Evolutionary conservation across 2,329 filamentous ascomycete genomes (phyloP).

Genomic region (Penicillium paneum): DNA sequence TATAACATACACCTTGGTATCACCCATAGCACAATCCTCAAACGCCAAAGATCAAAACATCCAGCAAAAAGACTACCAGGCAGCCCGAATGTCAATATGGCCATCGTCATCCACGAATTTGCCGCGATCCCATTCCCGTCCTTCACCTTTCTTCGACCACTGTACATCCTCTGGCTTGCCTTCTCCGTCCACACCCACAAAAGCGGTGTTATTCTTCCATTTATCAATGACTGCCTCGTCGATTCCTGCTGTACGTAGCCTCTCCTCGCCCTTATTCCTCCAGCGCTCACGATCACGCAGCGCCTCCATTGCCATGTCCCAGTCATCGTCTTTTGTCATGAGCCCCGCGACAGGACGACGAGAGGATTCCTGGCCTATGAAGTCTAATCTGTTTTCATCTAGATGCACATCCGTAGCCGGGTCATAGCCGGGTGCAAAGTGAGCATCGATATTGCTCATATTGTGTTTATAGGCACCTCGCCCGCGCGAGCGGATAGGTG

Average conservation of each 20-base stretch:
- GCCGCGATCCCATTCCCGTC: slow-evolving; percentile 53
- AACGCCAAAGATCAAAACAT: slow-evolving; percentile 6
- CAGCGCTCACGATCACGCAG: slow-evolving; percentile 76
- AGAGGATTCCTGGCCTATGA: slow-evolving; percentile 52
- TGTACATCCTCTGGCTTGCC: slow-evolving; percentile 66
- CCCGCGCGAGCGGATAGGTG: slow-evolving; percentile 59
- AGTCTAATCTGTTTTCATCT: slow-evolving; percentile 52
- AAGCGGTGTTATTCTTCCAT: slow-evolving; percentile 63
- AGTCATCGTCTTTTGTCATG: slow-evolving; percentile 60
- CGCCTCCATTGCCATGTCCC: slow-evolving; percentile 76
- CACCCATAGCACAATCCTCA: neutral
- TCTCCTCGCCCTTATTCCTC: slow-evolving; percentile 70
- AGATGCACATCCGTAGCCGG: slow-evolving; percentile 46
- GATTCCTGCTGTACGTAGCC: slow-evolving; percentile 75
- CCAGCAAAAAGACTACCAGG: slow-evolving; percentile 40
- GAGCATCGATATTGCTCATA: slow-evolving; percentile 69
- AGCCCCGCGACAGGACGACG: slow-evolving; percentile 40
- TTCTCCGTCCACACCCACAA: slow-evolving; percentile 49
- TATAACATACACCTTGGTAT: slow-evolving; percentile 2
- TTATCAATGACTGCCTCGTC: slow-evolving; percentile 69
- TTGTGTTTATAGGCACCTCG: slow-evolving; percentile 62
- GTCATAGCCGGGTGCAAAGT: slow-evolving; percentile 68
- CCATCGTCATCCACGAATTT: slow-evolving; percentile 59
- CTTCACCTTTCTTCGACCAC: slow-evolving; percentile 69
- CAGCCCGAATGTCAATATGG: slow-evolving; percentile 49